phyloP scores from a whole-genome alignment of 2,329 filamentous ascomycete species.

The Fusarium brachygibbosum region DNA sequence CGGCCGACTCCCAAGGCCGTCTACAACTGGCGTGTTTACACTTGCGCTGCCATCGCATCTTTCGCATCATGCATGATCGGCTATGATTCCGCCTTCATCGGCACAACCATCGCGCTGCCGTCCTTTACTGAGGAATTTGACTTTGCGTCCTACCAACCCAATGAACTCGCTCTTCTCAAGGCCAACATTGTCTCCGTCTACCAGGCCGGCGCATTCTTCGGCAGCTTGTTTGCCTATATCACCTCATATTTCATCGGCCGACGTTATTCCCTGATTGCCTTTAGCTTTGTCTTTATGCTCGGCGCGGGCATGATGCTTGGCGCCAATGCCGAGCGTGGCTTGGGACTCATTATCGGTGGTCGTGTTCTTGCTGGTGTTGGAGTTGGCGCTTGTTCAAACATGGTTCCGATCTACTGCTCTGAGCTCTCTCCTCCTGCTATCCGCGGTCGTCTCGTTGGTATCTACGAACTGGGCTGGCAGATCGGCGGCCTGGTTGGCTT shows the following conservation, averaged over 20 bases:
- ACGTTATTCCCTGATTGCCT: conserved; percentile 72
- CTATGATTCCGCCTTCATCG: conserved; percentile 82
- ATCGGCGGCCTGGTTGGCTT: conserved; percentile 73
- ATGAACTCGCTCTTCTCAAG: conserved; percentile 69
- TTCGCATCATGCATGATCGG: conserved; percentile 71
- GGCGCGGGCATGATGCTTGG: conserved; percentile 81
- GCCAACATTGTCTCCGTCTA: conserved; percentile 85
- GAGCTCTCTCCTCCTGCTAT: conserved; percentile 73
- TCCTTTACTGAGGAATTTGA: conserved; percentile 79
- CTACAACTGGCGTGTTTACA: conserved; percentile 72
- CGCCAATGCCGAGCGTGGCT: conserved; percentile 69
- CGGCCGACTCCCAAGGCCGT: conserved; percentile 68
- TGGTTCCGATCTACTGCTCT: conserved; percentile 73
- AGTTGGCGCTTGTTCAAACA: conserved; percentile 72
- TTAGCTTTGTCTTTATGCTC: conserved; percentile 73
- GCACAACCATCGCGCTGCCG: conserved; percentile 77
- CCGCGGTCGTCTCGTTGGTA: conserved; percentile 73
- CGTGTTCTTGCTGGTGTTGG: conserved; percentile 74
- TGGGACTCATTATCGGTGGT: conserved; percentile 73
- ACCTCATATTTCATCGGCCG: conserved; percentile 77
- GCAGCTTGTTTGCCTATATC: conserved; percentile 76
- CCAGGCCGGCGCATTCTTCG: conserved; percentile 87
- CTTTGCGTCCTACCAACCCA: conserved; percentile 64
- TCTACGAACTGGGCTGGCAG: conserved; percentile 76
- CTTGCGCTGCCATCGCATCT: conserved; percentile 65